Conservation (phyloP, 1,284 basidiomycete species). For the Mycosarcoma maydis region DNA sequence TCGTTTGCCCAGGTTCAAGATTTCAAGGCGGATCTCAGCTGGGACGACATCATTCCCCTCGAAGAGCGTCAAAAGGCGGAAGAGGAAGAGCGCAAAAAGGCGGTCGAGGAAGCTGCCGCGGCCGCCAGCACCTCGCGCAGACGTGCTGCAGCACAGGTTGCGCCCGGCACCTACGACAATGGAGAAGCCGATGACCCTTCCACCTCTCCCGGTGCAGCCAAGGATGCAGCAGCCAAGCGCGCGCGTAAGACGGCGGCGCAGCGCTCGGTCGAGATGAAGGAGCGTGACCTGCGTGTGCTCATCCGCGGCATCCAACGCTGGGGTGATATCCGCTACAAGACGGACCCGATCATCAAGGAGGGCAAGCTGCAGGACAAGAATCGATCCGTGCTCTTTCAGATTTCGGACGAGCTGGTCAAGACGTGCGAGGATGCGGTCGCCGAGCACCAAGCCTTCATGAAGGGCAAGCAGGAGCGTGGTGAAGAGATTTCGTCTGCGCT, state of each 20-base stretch:
- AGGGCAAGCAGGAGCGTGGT: conserved; percentile 73
- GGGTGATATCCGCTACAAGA: conserved; percentile 95
- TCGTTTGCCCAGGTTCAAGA: conserved; percentile 96
- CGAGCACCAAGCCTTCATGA: conserved; percentile 75
- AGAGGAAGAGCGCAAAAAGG: conserved; percentile 66
- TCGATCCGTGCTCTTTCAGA: conserved; percentile 86
- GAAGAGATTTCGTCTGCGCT: conserved; percentile 72
- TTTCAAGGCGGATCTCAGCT: conserved; percentile 90
- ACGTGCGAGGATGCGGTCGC: conserved; percentile 85
- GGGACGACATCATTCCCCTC: conserved; percentile 98
- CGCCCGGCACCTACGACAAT: conserved; percentile 76
- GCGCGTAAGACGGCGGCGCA: conserved; percentile 78
- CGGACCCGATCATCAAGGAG: conserved; percentile 90
- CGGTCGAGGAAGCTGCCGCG: conserved; percentile 74
- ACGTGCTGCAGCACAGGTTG: conserved; percentile 76
- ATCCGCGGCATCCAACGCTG: conserved; percentile 95
- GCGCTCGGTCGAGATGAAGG: conserved; percentile 94
- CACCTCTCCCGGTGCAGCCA: conserved; percentile 56
- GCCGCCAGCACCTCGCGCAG: conserved; percentile 71
- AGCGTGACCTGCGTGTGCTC: conserved; percentile 93
- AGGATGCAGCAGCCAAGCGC: conserved; percentile 70
- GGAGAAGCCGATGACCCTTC: conserved; percentile 32
- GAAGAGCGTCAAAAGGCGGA: conserved; percentile 89
- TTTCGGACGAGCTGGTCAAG: conserved; percentile 90
- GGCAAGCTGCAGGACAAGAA: conserved; percentile 96